Percentiles rank a stretch among this genome's conserved stretches.
phyloP scores from a whole-genome alignment of 106 monocot genomes.

The Platanthera zijinensis region DNA sequence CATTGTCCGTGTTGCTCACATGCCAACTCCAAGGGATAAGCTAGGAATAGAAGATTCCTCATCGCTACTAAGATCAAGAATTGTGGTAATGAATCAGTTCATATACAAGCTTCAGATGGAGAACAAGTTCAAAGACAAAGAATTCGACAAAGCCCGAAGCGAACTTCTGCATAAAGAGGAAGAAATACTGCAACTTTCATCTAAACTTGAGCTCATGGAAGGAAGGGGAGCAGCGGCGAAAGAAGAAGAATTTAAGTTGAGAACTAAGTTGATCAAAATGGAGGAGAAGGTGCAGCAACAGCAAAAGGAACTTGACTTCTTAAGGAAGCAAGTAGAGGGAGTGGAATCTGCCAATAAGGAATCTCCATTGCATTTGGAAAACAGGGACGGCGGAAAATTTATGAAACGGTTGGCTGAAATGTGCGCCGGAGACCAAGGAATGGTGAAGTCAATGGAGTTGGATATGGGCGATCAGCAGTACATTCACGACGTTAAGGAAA shows the following conservation, averaged over 20 bases:
- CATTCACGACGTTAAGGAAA: conserved; percentile 55
- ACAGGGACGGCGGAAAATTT: conserved; percentile 34
- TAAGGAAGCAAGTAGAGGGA: conserved; percentile 38
- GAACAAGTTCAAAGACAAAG: conserved; percentile 64
- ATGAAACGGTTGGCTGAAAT: conserved; percentile 43
- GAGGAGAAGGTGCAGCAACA: conserved; percentile 53
- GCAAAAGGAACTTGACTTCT: conserved; percentile 47
- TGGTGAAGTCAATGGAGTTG: conserved; percentile 88
- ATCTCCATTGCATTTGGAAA: conserved; percentile 12
- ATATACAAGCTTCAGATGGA: conserved; percentile 80
- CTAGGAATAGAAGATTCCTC: conserved; percentile 36
- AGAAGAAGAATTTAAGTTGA: conserved; percentile 61
- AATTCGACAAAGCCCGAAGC: conserved; percentile 45
- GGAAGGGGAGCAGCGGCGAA: conserved; percentile 18
- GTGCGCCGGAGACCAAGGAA: conserved; percentile 39
- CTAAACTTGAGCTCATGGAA: conserved; percentile 40
- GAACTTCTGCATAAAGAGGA: conserved; percentile 58
- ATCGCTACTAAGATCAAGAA: conserved; percentile 46
- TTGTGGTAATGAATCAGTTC: conserved; percentile 89
- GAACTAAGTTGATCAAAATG: conserved; percentile 48
- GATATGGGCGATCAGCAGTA: conserved; percentile 61
- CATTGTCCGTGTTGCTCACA: conserved; percentile 80
- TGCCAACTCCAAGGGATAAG: conserved; percentile 53
- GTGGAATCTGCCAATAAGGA: conserved; percentile 26
- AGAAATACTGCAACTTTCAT: conserved; percentile 33